These are phyloP conservation scores for Eucalyptus curtisii DNA, from an alignment of 345 rosid genomes.

Conservation along the genomic window DNA sequence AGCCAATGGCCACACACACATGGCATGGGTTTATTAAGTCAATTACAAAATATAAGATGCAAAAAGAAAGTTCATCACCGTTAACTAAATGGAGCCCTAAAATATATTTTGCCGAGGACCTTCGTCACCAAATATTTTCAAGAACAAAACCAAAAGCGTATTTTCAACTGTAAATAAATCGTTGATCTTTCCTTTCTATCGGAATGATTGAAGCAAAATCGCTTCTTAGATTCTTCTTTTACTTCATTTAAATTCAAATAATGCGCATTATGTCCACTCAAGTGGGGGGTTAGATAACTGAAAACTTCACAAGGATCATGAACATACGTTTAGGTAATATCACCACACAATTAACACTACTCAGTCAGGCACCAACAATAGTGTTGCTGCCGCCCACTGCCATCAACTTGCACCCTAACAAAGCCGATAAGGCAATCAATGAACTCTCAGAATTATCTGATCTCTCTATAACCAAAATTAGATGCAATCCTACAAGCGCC, in stretches of 20 bases:
- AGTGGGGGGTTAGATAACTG: not conserved
- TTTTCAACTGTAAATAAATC: not conserved
- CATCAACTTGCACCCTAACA: not conserved
- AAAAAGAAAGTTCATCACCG: not conserved
- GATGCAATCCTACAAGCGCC: not conserved
- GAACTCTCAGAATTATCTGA: not conserved
- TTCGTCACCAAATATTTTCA: not conserved
- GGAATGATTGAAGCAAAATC: not conserved
- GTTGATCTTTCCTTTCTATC: not conserved
- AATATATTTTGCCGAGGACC: not conserved
- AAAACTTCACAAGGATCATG: not conserved
- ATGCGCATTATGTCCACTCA: too few relatives aligned
- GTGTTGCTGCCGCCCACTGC: not conserved
- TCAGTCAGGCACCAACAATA: not conserved
- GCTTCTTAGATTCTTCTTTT: not conserved
- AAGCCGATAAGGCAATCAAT: too few relatives aligned
- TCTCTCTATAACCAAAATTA: not conserved
- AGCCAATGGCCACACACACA: not conserved
- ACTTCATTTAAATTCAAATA: not conserved
- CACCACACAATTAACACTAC: not conserved
- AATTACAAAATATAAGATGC: not conserved
- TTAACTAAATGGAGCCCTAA: not conserved
- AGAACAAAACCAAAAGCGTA: not conserved
- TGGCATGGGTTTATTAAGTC: not conserved
- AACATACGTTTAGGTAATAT: not conserved